Evolutionary conservation across 1,284 basidiomycete species (phyloP).

Genomic region (Wallemia hederae): DNA sequence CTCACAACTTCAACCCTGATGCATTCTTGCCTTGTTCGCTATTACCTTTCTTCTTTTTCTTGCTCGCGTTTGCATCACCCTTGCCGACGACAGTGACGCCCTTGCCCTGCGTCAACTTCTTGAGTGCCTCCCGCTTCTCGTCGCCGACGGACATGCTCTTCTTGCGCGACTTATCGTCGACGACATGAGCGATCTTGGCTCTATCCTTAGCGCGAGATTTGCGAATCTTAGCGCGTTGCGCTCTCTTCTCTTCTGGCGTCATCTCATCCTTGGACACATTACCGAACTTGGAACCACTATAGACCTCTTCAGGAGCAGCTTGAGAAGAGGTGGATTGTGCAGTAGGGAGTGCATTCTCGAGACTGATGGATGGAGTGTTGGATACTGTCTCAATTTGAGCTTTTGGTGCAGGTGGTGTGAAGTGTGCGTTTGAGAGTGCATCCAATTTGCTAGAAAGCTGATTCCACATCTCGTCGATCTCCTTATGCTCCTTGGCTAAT

Average conservation of each 20-base stretch:
- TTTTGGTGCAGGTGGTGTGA: conserved; percentile 86
- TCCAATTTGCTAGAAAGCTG: conserved; percentile 68
- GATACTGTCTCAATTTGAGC: conserved; percentile 58
- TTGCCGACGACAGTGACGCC: conserved; percentile 70
- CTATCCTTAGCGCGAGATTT: conserved; percentile 43
- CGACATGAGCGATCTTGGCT: conserved; percentile 34
- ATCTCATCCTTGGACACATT: conserved; percentile 44
- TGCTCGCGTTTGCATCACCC: conserved; percentile 9
- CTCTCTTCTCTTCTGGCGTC: conserved; percentile 54
- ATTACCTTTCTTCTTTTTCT: conserved; percentile 17
- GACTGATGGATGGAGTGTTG: conserved; percentile 51
- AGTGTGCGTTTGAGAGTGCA: conserved; percentile 78
- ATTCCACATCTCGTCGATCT: conserved; percentile 56
- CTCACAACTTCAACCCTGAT: background rate
- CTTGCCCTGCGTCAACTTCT: conserved; percentile 54
- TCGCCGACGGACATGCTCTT: conserved; percentile 28
- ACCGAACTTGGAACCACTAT: conserved; percentile 24
- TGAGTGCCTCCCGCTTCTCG: conserved; percentile 51
- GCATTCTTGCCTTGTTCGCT: conserved; percentile 2
- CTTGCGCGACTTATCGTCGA: conserved; percentile 31
- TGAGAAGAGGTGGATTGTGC: conserved; percentile 42
- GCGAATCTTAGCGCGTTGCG: conserved; percentile 35
- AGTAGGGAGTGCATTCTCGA: conserved; percentile 75
- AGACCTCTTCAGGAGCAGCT: conserved; percentile 83
- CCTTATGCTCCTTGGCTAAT: conserved; percentile 60